Conservation (phyloP, 441 rosid species). For the Pelargonium cotyledonis region DNA sequence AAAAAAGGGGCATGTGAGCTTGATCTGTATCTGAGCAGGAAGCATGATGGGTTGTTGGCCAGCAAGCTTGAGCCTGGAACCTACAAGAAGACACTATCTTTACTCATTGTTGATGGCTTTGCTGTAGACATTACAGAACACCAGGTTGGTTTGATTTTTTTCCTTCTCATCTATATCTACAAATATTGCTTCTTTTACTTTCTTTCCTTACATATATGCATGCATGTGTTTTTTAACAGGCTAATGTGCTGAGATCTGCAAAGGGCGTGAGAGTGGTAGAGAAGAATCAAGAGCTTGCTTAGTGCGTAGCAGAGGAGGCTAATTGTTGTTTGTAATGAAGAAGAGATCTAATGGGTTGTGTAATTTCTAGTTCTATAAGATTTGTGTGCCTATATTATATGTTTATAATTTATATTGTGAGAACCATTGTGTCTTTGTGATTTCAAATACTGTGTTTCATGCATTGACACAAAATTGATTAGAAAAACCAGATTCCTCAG, state of each 20-base stretch:
- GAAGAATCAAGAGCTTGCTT: slow-evolving; percentile 62
- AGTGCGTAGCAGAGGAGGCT: not conserved
- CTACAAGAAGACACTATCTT: slow-evolving; percentile 56
- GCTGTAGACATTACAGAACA: slow-evolving; percentile 61
- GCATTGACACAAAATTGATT: no score
- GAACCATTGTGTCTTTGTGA: not conserved
- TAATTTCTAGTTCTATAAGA: not conserved
- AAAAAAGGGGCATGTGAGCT: slow-evolving; percentile 48
- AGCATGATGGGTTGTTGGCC: slow-evolving; percentile 63
- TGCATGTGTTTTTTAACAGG: slow-evolving; percentile 25
- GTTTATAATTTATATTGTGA: not conserved
- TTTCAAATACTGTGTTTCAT: not conserved
- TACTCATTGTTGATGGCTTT: slow-evolving; percentile 72
- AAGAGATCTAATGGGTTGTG: not conserved
- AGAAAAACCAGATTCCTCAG: no score
- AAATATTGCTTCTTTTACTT: not conserved
- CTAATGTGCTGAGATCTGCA: slow-evolving; percentile 61
- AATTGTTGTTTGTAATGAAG: not conserved
- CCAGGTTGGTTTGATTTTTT: slow-evolving; percentile 29
- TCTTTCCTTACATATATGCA: not conserved
- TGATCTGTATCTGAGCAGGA: slow-evolving; percentile 54
- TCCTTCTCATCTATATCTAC: not conserved
- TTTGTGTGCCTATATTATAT: not conserved
- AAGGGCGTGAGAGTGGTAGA: slow-evolving; percentile 68
- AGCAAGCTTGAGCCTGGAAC: slow-evolving; percentile 42